Evolutionary conservation across 2,329 filamentous ascomycete species (phyloP).

Genomic region (Cladorrhinum sp.): DNA sequence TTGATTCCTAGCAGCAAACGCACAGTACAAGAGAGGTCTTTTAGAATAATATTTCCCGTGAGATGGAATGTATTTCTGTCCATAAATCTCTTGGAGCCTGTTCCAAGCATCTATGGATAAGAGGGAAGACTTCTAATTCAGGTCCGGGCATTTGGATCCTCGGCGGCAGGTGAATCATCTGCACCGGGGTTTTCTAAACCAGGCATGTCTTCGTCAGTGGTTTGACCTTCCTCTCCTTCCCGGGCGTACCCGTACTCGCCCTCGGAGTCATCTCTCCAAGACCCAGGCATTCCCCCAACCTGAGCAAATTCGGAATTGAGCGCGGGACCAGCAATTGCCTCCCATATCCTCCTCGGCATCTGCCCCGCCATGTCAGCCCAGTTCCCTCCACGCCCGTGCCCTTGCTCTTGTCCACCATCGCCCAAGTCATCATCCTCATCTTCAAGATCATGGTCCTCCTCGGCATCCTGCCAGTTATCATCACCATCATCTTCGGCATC

Average conservation of each 20-base stretch:
- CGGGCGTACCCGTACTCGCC: slow-evolving; percentile 32
- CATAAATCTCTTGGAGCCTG: neutral
- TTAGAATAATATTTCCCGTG: too few species aligned
- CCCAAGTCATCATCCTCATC: neutral
- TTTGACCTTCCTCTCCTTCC: slow-evolving; percentile 66
- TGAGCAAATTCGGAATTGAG: neutral
- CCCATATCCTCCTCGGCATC: neutral
- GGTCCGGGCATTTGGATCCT: neutral
- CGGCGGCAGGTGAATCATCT: neutral
- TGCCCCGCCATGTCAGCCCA: slow-evolving; percentile 2
- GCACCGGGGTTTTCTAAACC: slow-evolving; percentile 11
- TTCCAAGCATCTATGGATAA: too few species aligned
- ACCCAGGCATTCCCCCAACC: slow-evolving; percentile 10
- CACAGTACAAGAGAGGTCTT: too few species aligned
- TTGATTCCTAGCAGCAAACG: too few species aligned
- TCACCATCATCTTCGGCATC: slow-evolving; percentile 6
- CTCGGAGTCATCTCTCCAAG: slow-evolving; percentile 23
- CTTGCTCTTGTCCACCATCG: neutral
- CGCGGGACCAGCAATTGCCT: neutral
- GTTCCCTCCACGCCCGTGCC: neutral
- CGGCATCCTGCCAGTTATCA: neutral
- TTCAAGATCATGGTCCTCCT: slow-evolving; percentile 3
- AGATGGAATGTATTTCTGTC: neutral
- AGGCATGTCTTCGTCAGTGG: neutral
- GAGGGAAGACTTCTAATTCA: neutral